These are phyloP conservation scores for Russula lepida DNA, from an alignment of 768 basidiomycete species.

Conservation along the genomic window DNA sequence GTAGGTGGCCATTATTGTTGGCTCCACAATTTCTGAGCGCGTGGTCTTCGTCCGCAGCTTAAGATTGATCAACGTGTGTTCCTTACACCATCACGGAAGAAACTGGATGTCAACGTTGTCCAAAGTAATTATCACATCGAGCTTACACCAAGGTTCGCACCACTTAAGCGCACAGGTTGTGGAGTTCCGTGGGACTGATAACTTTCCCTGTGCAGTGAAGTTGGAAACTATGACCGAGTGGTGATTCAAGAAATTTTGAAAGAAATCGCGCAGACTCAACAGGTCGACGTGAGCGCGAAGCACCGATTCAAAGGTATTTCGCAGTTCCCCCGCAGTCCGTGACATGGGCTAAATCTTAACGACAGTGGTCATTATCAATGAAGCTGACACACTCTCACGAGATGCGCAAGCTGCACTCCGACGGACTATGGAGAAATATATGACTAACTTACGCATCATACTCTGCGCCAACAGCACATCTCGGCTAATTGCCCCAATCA, in stretches of 20 bases:
- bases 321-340: background rate
- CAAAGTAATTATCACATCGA: constrained; percentile 98
- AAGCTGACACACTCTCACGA: constrained; percentile 88
- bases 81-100: constrained; percentile 86
- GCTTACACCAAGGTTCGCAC: constrained; percentile 82
- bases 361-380: constrained; percentile 94
- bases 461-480: constrained; percentile 94
- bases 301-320: constrained; percentile 89
- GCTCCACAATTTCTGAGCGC: background rate
- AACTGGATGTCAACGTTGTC: constrained; percentile 93
- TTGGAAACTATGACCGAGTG: constrained; percentile 88
- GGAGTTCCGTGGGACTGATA: background rate
- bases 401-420: constrained; percentile 97
- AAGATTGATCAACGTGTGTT: constrained; percentile 98
- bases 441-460: constrained; percentile 95
- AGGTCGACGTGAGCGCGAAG: constrained; percentile 91
- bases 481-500: constrained; percentile 93
- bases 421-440: constrained; percentile 99
- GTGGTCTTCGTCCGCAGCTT: constrained; percentile 43
- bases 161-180: background rate
- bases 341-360: background rate
- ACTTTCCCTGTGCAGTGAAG: constrained; percentile 55
- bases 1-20: constrained; percentile 32
- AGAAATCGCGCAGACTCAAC: constrained; percentile 98
- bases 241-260: constrained; percentile 97